phyloP scores from a whole-genome alignment of 805 yeast species.

The Kazachstania bromeliacearum region DNA sequence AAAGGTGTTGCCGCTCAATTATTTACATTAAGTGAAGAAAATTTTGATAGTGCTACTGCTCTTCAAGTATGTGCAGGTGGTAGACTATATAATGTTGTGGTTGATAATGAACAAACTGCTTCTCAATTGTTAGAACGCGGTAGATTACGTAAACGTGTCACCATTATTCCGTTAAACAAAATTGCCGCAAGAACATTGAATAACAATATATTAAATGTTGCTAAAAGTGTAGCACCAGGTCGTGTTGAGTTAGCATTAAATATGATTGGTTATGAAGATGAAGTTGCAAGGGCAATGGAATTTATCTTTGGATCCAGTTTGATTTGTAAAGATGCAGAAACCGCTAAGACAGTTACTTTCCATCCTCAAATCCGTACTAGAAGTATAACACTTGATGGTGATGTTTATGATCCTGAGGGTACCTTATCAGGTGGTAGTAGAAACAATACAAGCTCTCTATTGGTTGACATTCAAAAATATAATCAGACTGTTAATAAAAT shows the following conservation, averaged over 20 bases:
- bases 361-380: constrained; percentile 71
- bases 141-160: constrained; percentile 67
- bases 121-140: constrained; percentile 73
- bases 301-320: constrained; percentile 87
- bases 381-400: constrained; percentile 87
- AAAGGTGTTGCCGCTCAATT: constrained; percentile 87
- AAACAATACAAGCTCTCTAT: constrained; percentile 45
- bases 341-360: constrained; percentile 84
- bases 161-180: constrained; percentile 86
- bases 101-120: constrained; percentile 81
- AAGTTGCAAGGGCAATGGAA: constrained; percentile 74
- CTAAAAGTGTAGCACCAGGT: constrained; percentile 70
- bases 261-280: constrained; percentile 62
- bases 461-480: constrained; percentile 57
- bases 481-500: constrained; percentile 38
- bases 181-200: constrained; percentile 55
- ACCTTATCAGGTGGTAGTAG: constrained; percentile 93
- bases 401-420: constrained; percentile 92
- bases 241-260: constrained; percentile 86
- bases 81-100: constrained; percentile 78
- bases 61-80: constrained; percentile 93
- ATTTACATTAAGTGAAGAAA: constrained; percentile 50
- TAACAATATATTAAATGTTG: constrained; percentile 44
- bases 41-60: constrained; percentile 62
- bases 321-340: constrained; percentile 75